phyloP scores from a whole-genome alignment of 768 basidiomycete genomes.

The Kwoniella heveanensis region DNA sequence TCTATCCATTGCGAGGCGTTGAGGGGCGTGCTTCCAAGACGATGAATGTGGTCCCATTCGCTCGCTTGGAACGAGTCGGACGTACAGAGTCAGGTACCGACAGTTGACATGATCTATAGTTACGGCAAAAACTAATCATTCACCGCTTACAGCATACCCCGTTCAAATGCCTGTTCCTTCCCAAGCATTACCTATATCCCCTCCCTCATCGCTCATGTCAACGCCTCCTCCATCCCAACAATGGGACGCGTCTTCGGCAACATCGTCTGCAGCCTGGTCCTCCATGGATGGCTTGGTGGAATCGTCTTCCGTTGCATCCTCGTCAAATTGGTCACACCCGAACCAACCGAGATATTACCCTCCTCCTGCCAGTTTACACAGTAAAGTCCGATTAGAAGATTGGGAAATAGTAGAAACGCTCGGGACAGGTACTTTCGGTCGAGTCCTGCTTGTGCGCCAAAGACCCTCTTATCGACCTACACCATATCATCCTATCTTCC shows the following conservation, averaged over 20 bases:
- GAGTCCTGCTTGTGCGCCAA: constrained; percentile 85
- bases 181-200: constrained; percentile 39
- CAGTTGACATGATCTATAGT: no score
- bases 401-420: constrained; percentile 59
- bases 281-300: constrained; percentile 25
- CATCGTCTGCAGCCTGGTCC: constrained; percentile 20
- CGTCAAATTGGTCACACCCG: constrained; percentile 14
- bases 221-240: constrained; percentile 33
- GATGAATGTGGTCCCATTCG: no score
- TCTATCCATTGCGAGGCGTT: no score
- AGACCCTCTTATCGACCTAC: constrained; percentile 56
- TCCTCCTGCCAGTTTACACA: constrained; percentile 1
- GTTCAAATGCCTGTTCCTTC: constrained; percentile 7
- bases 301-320: constrained; percentile 14
- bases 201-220: constrained; percentile 41
- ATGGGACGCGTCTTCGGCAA: constrained; percentile 33
- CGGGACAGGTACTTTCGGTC: constrained; percentile 96
- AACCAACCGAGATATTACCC: constrained; percentile 16
- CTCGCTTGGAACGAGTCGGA: no score
- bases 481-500: constrained; percentile 54
- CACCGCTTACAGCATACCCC: constrained; percentile 10
- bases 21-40: no score
- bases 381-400: constrained; percentile 45
- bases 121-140: no score
- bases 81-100: no score